phyloP scores from a whole-genome alignment of 108 stramenopile species.

The Tribonema minus region DNA sequence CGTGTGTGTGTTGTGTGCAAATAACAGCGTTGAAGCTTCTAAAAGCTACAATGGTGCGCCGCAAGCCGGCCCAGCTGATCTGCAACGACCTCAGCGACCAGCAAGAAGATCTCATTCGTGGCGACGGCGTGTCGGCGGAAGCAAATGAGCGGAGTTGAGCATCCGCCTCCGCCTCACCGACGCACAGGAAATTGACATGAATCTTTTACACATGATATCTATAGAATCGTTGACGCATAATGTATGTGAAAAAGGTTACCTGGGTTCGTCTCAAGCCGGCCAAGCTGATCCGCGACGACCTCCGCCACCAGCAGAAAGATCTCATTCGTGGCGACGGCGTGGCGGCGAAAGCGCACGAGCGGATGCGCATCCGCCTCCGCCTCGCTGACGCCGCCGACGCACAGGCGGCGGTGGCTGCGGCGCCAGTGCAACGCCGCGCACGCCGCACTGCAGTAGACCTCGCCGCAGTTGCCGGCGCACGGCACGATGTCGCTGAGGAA shows the following conservation, averaged over 20 bases:
- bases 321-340: conserved; percentile 55
- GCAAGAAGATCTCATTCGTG: conserved; percentile 58
- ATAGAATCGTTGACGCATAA: no score
- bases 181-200: no score
- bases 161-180: conserved; percentile 16
- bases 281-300: conserved; percentile 19
- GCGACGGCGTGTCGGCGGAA: conserved; percentile 46
- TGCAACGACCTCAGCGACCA: conserved; percentile 51
- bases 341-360: conserved; percentile 35
- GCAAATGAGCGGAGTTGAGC: conserved; percentile 36
- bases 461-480: conserved; percentile 11
- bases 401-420: conserved; percentile 24
- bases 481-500: not conserved
- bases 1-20: no score
- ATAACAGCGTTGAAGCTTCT: no score
- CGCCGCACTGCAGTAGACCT: conserved; percentile 31
- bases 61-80: not conserved
- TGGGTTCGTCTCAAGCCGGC: no score
- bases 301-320: conserved; percentile 56
- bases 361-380: conserved; percentile 32
- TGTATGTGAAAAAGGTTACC: no score
- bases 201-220: no score
- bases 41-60: no score
- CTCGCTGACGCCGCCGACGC: conserved; percentile 33
- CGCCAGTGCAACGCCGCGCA: conserved; percentile 27